These are phyloP conservation scores for Xylariaceae sp. DNA, from an alignment of 2,329 filamentous ascomycete genomes.

Conservation along the genomic window DNA sequence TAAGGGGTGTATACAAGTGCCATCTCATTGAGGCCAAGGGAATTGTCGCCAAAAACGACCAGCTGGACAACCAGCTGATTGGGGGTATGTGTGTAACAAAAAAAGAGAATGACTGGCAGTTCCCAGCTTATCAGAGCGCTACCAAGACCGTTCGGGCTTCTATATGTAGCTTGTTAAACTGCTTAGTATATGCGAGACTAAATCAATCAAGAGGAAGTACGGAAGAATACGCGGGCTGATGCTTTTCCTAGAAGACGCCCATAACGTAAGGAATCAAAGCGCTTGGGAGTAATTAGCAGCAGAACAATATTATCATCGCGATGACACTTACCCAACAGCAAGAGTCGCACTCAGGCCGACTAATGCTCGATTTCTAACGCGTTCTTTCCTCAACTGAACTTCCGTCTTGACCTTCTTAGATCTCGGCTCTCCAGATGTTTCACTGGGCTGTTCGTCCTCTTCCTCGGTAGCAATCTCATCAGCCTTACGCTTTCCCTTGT, in stretches of 20 bases:
- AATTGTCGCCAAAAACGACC: slow-evolving; percentile 20
- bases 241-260: slow-evolving; percentile 56
- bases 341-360: slow-evolving; percentile 86
- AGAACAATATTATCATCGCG: neutral
- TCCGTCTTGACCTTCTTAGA: slow-evolving; percentile 84
- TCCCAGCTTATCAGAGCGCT: slow-evolving; percentile 14
- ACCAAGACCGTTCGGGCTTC: slow-evolving; percentile 1
- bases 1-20: slow-evolving; percentile 28
- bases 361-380: slow-evolving; percentile 82
- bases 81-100: slow-evolving; percentile 27
- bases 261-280: slow-evolving; percentile 59
- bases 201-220: slow-evolving; percentile 23
- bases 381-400: slow-evolving; percentile 81
- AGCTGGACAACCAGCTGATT: slow-evolving; percentile 18
- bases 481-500: slow-evolving; percentile 74
- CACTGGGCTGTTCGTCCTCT: slow-evolving; percentile 58
- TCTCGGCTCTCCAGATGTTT: slow-evolving; percentile 52
- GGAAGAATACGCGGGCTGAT: neutral
- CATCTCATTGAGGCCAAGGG: slow-evolving; percentile 17
- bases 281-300: slow-evolving; percentile 28
- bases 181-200: slow-evolving; percentile 7
- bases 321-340: slow-evolving; percentile 80
- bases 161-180: slow-evolving; percentile 1
- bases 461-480: slow-evolving; percentile 73
- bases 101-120: slow-evolving; percentile 16